phyloP scores from a whole-genome alignment of 306 rosid genomes.

The Vigna unguiculata region DNA sequence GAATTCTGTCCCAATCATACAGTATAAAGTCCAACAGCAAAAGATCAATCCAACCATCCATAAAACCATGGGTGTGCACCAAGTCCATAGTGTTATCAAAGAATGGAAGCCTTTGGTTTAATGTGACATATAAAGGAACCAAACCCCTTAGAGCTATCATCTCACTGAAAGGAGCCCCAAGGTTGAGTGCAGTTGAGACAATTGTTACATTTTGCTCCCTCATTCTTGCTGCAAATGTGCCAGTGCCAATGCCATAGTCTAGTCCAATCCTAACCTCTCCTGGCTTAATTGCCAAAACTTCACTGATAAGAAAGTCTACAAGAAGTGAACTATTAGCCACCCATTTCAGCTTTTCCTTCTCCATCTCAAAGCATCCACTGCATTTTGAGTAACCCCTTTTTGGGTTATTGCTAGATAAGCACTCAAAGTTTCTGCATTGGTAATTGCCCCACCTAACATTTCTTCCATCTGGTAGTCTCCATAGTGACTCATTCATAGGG shows the following conservation, averaged over 20 bases:
- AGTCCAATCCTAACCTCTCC: constrained; percentile 87
- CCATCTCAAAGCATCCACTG: constrained; percentile 87
- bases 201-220: constrained; percentile 80
- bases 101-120: constrained; percentile 82
- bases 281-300: constrained; percentile 57
- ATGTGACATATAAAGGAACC: constrained; percentile 74
- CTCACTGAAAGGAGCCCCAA: constrained; percentile 97
- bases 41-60: constrained; percentile 94
- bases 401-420: constrained; percentile 75
- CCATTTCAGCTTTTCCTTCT: constrained; percentile 90
- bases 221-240: constrained; percentile 97
- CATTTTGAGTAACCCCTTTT: constrained; percentile 81
- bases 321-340: constrained; percentile 58
- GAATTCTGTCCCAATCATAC: constrained; percentile 89
- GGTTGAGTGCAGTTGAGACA: constrained; percentile 78
- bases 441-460: constrained; percentile 94
- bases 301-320: constrained; percentile 60
- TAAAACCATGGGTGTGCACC: constrained; percentile 78
- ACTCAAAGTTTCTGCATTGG: constrained; percentile 76
- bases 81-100: constrained; percentile 92
- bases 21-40: constrained; percentile 75
- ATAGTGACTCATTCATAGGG: constrained; percentile 76
- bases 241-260: constrained; percentile 80
- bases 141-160: constrained; percentile 87
- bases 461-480: constrained; percentile 77